Base-by-base conservation (phyloP, 345 rosid genomes). In the Corchorus olitorius region DNA sequence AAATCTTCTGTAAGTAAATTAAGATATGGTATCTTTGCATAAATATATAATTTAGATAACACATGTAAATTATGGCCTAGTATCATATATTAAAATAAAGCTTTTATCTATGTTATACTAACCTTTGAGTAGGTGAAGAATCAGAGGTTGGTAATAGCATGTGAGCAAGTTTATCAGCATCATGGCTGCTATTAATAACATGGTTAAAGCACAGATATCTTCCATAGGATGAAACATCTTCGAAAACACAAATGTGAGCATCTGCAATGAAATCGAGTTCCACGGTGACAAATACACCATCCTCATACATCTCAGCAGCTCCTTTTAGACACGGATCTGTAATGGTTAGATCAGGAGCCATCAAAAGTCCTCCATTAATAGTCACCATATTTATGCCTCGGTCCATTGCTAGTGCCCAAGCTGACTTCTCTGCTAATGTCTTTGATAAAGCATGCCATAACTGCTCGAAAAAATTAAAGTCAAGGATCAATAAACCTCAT, bases 381-480 rank as follows among this genome's bases (percentile, higher is more conserved):
- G 88, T 75, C 46, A 90, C 92, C 92, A 90, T 88, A 81, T 78
- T 85, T 20, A 90, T 78, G 7, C 72, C 89, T 16, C 94, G 81
- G 76, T 90, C 94, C 94, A 88, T 90, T 17, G 94, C 94, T 49
- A 90, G 78, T 0, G 94, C 92, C 94, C 94, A 90, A 2, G 94
- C 92, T 15, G 92, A 69, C 76, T 85, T 88, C 86, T 90, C 94
- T 0, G 91, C 83, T 34, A 85, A 72, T 2, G 94, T 83, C 78
- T 90, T 90, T 8, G 94, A 86, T 34, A 90, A 45, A 0, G 85
- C 92, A 49, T 90, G 89, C 94, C 94, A 88, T 49, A 90, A 70
- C 94, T 90, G 90, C 8, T 15, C 16, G 17, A 67, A 65, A 22
- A 67, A 65, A 22, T 15, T 22, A 2, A 39, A 39, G 33, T 9